Conservation (phyloP, 2,329 filamentous ascomycete genomes). For the Claviceps pusilla region DNA sequence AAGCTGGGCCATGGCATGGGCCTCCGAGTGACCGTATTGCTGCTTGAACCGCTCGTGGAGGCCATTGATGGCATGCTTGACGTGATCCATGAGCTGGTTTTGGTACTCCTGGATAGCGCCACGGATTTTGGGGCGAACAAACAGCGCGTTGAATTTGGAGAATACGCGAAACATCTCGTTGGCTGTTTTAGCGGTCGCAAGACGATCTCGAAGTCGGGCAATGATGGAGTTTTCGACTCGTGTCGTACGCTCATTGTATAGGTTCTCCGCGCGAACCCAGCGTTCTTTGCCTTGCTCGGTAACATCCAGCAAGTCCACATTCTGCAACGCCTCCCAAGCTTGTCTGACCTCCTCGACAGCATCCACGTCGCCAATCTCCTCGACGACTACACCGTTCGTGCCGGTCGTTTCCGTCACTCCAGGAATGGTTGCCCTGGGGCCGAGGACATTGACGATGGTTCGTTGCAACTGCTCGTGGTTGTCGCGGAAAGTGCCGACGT, state of each 20-base stretch:
- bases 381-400: slow-evolving; percentile 56
- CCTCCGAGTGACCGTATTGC: slow-evolving; percentile 95
- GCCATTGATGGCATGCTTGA: slow-evolving; percentile 86
- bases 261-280: slow-evolving; percentile 88
- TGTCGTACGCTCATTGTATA: slow-evolving; percentile 94
- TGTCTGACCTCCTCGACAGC: slow-evolving; percentile 91
- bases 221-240: slow-evolving; percentile 99
- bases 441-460: slow-evolving; percentile 93
- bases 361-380: slow-evolving; percentile 94
- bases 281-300: slow-evolving; percentile 75
- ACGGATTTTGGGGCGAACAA: slow-evolving; percentile 96
- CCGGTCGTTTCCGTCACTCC: slow-evolving; percentile 34
- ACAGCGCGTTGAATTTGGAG: slow-evolving; percentile 97
- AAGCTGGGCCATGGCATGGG: slow-evolving; percentile 93
- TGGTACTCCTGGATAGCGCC: slow-evolving; percentile 97
- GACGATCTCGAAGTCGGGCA: slow-evolving; percentile 73
- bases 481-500: slow-evolving; percentile 85
- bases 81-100: slow-evolving; percentile 92
- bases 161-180: slow-evolving; percentile 99
- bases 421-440: slow-evolving; percentile 49
- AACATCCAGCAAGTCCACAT: slow-evolving; percentile 89
- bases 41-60: slow-evolving; percentile 97
- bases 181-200: slow-evolving; percentile 89
- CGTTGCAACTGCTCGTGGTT: slow-evolving; percentile 96
- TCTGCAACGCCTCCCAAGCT: slow-evolving; percentile 84